Evolutionary conservation across 306 rosid genomes (phyloP).

Genomic region (Cicer arietinum): DNA sequence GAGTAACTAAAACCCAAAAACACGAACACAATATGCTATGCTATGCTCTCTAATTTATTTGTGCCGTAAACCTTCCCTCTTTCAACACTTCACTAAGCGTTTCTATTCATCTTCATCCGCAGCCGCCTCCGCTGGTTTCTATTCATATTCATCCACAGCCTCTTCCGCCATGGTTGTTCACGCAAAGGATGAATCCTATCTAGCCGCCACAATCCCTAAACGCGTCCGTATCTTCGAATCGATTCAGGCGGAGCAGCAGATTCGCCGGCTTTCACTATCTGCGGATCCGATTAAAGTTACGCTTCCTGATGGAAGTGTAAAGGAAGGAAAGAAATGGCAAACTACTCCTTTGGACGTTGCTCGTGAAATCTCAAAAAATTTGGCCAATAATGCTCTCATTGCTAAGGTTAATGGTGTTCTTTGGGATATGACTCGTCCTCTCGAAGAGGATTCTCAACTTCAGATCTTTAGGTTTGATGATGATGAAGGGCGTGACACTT

Average conservation of each 20-base stretch:
- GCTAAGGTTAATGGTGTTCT: conserved; percentile 83
- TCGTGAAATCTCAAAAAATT: conserved; percentile 75
- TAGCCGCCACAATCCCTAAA: conserved; percentile 57
- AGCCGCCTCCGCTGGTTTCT: conserved; percentile 25
- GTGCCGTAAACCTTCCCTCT: conserved; percentile 55
- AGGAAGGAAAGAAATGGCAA: conserved; percentile 75
- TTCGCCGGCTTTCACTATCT: conserved; percentile 59
- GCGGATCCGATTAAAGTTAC: conserved; percentile 85
- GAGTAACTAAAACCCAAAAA: conserved; percentile 12
- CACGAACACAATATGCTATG: conserved; percentile 38
- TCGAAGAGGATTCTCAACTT: conserved; percentile 74
- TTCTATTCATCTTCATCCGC: conserved; percentile 30
- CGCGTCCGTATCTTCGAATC: conserved; percentile 69
- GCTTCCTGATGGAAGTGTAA: conserved; percentile 71
- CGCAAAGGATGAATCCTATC: conserved; percentile 75
- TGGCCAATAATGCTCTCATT: conserved; percentile 79
- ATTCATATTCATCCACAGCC: conserved; percentile 24
- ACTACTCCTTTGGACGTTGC: conserved; percentile 84
- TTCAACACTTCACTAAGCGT: conserved; percentile 29
- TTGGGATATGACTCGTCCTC: conserved; percentile 88
- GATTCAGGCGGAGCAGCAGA: conserved; percentile 55
- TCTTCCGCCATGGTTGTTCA: conserved; percentile 51
- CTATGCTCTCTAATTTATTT: conserved; percentile 48
- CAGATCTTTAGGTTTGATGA: conserved; percentile 72
- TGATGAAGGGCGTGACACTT: conserved; percentile 92